Evolutionary conservation across 2,329 filamentous ascomycete species (phyloP).

Genomic region (Dryadomyces quercus-mongolicae): DNA sequence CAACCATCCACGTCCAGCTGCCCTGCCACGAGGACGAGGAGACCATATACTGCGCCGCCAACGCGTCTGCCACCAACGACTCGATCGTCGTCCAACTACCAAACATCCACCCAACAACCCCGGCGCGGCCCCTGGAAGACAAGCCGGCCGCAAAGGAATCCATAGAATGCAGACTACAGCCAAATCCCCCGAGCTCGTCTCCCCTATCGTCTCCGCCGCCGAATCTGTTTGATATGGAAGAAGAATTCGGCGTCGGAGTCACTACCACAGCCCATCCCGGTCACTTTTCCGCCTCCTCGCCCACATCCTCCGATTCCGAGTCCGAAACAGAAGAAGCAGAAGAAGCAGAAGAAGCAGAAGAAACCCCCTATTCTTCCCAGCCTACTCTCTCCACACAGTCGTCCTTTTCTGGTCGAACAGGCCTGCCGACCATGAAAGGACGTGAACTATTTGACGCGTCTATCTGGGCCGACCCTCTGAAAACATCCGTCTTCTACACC

Average conservation of each 20-base stretch:
- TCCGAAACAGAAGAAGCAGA: constrained; percentile 35
- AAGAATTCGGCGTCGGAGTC: constrained; percentile 16
- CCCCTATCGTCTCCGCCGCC: constrained; percentile 46
- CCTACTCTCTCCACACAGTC: constrained; percentile 19
- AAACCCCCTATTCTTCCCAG: constrained; percentile 27
- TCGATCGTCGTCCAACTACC: constrained; percentile 8
- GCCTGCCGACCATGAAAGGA: constrained; percentile 53
- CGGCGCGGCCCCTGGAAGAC: background rate
- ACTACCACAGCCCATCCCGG: constrained; percentile 26
- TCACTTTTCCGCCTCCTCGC: constrained; percentile 18
- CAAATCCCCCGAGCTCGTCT: constrained; percentile 28
- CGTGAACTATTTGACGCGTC: constrained; percentile 60
- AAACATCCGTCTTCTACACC: constrained; percentile 60
- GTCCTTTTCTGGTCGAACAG: constrained; percentile 16
- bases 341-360: constrained; percentile 33
- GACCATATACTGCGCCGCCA: background rate
- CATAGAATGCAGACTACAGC: constrained; percentile 10
- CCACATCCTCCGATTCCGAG: constrained; percentile 7
- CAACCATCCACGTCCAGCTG: background rate
- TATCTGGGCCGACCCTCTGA: constrained; percentile 55
- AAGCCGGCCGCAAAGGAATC: background rate
- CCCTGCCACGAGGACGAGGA: background rate
- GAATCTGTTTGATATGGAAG: constrained; percentile 38
- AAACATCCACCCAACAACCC: background rate
- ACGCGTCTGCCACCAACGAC: background rate